Evolutionary conservation across 169 alveolate genomes (phyloP).

Genomic region (Ichthyophthirius multifiliis): DNA sequence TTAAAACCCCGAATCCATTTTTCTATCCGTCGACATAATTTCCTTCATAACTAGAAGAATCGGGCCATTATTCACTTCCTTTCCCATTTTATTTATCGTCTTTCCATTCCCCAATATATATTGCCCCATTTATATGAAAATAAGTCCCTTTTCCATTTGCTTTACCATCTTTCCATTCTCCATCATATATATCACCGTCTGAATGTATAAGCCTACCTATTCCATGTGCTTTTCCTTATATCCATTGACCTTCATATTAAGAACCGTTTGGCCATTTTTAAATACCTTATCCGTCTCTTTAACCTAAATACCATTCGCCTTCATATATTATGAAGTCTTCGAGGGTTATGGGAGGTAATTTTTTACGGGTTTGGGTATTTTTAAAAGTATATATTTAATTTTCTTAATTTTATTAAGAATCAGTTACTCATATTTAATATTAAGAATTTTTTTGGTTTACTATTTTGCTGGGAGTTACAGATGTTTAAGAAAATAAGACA

Average conservation of each 20-base stretch:
- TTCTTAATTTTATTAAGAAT: too few relatives aligned
- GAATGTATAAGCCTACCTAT: constrained; percentile 65
- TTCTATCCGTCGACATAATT: constrained; percentile 67
- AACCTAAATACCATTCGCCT: constrained; percentile 95
- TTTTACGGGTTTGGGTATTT: neutral
- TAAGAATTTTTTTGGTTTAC: too few relatives aligned
- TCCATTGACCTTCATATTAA: constrained; percentile 77
- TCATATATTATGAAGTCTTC: constrained; percentile 89
- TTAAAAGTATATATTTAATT: too few relatives aligned
- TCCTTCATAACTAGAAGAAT: constrained; percentile 89
- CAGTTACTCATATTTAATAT: too few relatives aligned
- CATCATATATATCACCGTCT: constrained; percentile 68
- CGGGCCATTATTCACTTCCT: constrained; percentile 89
- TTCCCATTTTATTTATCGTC: constrained; percentile 89
- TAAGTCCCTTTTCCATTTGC: constrained; percentile 54
- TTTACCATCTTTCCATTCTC: constrained; percentile 53
- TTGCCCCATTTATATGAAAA: constrained; percentile 28
- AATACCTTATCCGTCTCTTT: constrained; percentile 68
- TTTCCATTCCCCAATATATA: constrained; percentile 81
- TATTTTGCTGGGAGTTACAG: too few relatives aligned
- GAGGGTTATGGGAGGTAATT: neutral
- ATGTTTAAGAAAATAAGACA: too few relatives aligned
- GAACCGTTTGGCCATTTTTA: constrained; percentile 71
- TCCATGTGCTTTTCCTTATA: constrained; percentile 63
- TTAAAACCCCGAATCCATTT: constrained; percentile 66